Evolutionary conservation across 805 yeast species (phyloP), one percentile per base, ranked within the genome.

Genomic region (Cyberlindnera meyerae): DNA sequence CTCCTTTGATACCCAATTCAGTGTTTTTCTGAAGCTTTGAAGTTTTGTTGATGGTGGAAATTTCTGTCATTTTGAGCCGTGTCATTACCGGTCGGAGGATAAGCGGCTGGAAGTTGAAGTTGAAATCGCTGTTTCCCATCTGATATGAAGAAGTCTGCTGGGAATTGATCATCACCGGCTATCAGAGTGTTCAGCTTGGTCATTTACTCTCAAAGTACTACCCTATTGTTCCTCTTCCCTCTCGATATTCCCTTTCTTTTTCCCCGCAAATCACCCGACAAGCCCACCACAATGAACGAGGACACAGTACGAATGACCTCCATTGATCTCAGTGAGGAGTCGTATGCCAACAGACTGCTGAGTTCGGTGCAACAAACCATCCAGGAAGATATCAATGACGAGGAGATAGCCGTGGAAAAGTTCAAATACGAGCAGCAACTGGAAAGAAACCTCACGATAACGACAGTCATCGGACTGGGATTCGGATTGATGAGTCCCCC

Each of bases 401-500:
- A 52, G 14, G 49, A 30, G 6, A 51, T 49, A 11, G 71, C 71
- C 8, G 76, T 81, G 11, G 88, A 82, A 45, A 82, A 78, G 49
- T 81, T 83, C 65, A 75, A 75, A 37, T 83, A 84, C 55, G 79
- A 80, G 47, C 88, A 81, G 53, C 83, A 79, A 31, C 62, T 84
- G 41, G 77, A 75, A 41, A 68, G 86, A 47, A 77, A 80, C 43
- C 66, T 83, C 38, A 78, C 85, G 0, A 79, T 81, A 9, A 65
- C 77, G 1, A 79, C 89, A 0, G 75, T 84, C 30, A 73, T 84
- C 16, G 95, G 93, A 4, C 62, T 84, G 17, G 90, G 93, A 0
- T 82, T 84, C 54, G 77, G 88, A 1, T 61, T 84, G 22, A 82
- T 84, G 89, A 84, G 86, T 28, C 89, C 86, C 0, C 90, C 89